Evolutionary conservation across 179 eudicot species (phyloP).

Genomic region (Sideroxylon spinosum): DNA sequence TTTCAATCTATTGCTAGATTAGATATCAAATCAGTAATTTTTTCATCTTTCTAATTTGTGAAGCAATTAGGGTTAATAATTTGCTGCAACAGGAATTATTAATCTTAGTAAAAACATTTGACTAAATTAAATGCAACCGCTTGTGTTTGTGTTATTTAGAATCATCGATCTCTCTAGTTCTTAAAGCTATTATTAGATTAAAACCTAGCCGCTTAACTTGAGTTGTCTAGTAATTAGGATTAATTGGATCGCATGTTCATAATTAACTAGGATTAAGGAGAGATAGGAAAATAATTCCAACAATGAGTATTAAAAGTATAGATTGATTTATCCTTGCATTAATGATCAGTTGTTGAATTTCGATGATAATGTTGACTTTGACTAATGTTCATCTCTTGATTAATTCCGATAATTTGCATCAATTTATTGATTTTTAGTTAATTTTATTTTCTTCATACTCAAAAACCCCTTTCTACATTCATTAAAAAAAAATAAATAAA

Average conservation of each 20-base stretch:
- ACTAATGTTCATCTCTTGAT: not conserved
- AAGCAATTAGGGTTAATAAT: not conserved
- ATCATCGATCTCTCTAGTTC: not conserved
- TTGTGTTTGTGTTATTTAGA: slow-evolving; percentile 7
- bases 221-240: slow-evolving; percentile 10
- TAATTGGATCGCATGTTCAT: slow-evolving; percentile 12
- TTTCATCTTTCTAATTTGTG: too few relatives aligned
- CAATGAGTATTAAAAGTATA: not conserved
- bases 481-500: too few relatives aligned
- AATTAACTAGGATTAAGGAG: slow-evolving; percentile 9
- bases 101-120: not conserved
- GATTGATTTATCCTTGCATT: not conserved
- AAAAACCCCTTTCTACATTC: not conserved
- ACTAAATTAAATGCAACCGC: slow-evolving; percentile 7
- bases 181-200: slow-evolving; percentile 5
- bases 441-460: not conserved
- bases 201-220: not conserved
- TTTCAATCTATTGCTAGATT: not conserved
- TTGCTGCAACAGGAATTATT: not conserved
- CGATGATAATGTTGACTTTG: not conserved
- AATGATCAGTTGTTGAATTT: not conserved
- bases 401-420: not conserved
- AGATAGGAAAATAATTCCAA: slow-evolving; percentile 13
- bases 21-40: not conserved
- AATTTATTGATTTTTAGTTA: not conserved